These are phyloP conservation scores for Nakataea oryzae DNA, from an alignment of 2,329 filamentous ascomycete genomes.

Conservation along the genomic window DNA sequence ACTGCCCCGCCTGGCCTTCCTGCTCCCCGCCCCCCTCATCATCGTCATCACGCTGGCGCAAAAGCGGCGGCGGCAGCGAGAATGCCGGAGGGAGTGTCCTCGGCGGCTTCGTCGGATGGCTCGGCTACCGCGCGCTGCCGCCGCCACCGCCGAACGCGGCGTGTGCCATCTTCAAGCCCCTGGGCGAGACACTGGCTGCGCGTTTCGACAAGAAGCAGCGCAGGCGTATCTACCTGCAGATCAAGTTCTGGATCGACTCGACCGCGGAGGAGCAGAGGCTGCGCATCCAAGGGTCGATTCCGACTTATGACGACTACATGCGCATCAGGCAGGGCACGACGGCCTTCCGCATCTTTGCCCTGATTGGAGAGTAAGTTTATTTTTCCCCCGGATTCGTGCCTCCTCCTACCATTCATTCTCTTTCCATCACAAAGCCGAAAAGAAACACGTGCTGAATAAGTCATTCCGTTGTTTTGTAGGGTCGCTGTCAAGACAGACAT, in stretches of 20 bases:
- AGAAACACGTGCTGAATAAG: not conserved
- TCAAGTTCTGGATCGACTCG: conserved; percentile 9
- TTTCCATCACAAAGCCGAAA: not conserved
- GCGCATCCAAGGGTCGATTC: conserved; percentile 9
- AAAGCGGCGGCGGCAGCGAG: not conserved
- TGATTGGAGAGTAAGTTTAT: conserved; percentile 10
- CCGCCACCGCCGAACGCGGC: conserved; percentile 8
- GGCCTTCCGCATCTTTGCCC: conserved; percentile 10
- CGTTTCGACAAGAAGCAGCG: conserved; percentile 6
- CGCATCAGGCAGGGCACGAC: conserved; percentile 10
- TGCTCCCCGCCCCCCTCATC: not conserved
- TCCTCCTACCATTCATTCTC: not conserved
- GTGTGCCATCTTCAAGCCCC: conserved; percentile 11
- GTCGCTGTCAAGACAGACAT: conserved; percentile 6
- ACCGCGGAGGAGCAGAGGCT: conserved; percentile 10
- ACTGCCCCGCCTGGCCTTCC: not conserved
- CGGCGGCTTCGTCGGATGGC: not conserved
- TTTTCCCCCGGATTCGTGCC: not conserved
- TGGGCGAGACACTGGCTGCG: conserved; percentile 7
- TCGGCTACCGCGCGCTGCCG: conserved; percentile 1
- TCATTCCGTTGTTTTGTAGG: not conserved
- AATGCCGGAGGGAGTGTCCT: too few relatives aligned
- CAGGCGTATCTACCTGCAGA: conserved; percentile 10
- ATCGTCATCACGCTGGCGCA: not conserved
- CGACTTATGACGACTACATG: conserved; percentile 10